A percentile compares a stretch with the other conserved stretches of the same genome.
Evolutionary conservation across 345 rosid genomes (phyloP).

Genomic region (Viola odorata): DNA sequence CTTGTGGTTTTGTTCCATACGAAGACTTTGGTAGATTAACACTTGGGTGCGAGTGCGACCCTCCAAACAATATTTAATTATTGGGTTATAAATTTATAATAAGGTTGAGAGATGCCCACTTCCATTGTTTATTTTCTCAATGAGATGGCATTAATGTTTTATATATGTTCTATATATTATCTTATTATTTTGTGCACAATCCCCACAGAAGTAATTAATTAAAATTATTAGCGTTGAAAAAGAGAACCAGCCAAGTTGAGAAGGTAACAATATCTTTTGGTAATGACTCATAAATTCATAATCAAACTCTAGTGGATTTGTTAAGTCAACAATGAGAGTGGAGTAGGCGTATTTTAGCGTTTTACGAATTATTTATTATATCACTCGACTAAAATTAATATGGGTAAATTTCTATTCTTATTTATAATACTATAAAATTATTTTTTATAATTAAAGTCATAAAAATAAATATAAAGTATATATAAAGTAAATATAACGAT

Average conservation of each 20-base stretch:
- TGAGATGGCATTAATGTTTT: too few species aligned
- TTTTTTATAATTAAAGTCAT: too few species aligned
- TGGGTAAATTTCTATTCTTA: too few species aligned
- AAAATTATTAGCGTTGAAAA: conserved; percentile 10
- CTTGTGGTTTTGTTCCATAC: not conserved
- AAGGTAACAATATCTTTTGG: not conserved
- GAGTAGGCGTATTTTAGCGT: conserved; percentile 16
- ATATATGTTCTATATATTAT: not conserved
- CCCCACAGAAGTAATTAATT: not conserved
- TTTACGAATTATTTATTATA: not conserved
- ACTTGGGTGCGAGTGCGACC: conserved; percentile 2
- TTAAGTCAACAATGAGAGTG: conserved; percentile 13
- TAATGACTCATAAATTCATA: not conserved
- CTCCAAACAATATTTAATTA: conserved; percentile 3
- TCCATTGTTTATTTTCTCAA: not conserved
- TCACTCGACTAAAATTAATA: too few species aligned
- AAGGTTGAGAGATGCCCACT: conserved; percentile 9
- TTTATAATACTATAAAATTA: not conserved
- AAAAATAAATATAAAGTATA: too few species aligned
- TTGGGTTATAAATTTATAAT: not conserved
- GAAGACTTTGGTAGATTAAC: not conserved
- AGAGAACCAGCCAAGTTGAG: not conserved
- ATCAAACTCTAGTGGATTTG: conserved; percentile 14
- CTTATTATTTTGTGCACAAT: not conserved
- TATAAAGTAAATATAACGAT: too few species aligned